Evolutionary conservation across 164 flowering plant genomes (phyloP).

Genomic region (Liriodendron chinense): DNA sequence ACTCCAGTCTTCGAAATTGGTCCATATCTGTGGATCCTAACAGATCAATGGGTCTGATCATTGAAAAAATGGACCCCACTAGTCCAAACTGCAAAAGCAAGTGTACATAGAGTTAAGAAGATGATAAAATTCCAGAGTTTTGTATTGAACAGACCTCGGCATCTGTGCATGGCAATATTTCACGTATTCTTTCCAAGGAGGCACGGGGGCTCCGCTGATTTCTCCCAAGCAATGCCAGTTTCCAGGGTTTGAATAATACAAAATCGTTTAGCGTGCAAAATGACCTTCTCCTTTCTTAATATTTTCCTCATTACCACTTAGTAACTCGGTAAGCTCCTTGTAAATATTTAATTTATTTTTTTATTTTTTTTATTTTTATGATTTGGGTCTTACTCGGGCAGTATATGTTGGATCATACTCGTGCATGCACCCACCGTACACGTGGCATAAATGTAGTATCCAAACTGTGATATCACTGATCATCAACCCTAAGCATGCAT

Average conservation of each 20-base stretch:
- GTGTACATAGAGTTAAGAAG: not conserved
- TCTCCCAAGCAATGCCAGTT: slow-evolving; percentile 56
- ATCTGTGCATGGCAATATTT: slow-evolving; percentile 29
- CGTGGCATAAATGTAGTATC: too few species aligned
- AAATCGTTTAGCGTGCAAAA: slow-evolving; percentile 14
- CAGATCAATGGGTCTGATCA: not conserved
- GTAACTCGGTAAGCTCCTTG: too few species aligned
- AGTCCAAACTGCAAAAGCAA: not conserved
- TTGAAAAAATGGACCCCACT: not conserved
- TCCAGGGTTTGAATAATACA: slow-evolving; percentile 15
- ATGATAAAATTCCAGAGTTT: not conserved
- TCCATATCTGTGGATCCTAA: not conserved
- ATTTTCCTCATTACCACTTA: not conserved
- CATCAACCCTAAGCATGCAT: too few species aligned
- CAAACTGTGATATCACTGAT: too few species aligned
- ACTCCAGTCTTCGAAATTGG: too few species aligned
- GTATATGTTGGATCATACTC: too few species aligned
- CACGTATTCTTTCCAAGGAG: slow-evolving; percentile 46
- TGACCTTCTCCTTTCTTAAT: not conserved
- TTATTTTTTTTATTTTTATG: too few species aligned
- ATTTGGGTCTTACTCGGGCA: too few species aligned
- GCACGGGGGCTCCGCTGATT: slow-evolving; percentile 82
- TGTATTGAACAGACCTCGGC: slow-evolving; percentile 9
- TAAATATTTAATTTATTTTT: too few species aligned
- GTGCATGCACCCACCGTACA: too few species aligned